Base-by-base conservation (phyloP, 2,329 filamentous ascomycete species). In the Plectosphaerella plurivora region DNA sequence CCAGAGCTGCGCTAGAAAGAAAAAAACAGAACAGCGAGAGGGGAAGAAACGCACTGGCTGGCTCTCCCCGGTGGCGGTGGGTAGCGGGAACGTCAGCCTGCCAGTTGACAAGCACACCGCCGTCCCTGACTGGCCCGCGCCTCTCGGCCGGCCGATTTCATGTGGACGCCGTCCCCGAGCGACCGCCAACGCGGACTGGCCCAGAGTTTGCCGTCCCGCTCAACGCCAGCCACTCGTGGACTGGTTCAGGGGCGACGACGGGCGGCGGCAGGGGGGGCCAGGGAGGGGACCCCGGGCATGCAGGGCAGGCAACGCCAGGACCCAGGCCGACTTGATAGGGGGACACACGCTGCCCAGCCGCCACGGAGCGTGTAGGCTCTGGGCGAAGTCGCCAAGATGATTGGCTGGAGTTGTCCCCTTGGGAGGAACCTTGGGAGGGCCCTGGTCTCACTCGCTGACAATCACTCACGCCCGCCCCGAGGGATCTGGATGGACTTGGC, bases 131-230 rank as follows among this genome's bases (percentile, higher is more conserved):
- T 50, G 51, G 51, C 42, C 46, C 37, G 39, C 50, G 39, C 37
- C 35, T 47, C 47, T 47, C 49, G 45, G 51, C 25, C 41, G 51
- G 28, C 47, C 49, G 45, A 47, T 55, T 33, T 50, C 53, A 49
- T 42, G 45, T 52, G 52, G 42, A 51, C 39, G 45, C 33, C 46
- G 39, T 48, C 35, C 24, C 24, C 28, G 12, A 47, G 42, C 50
- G 47, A 51, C 50, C 47, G 14, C n/a, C 47, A 46, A 20, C 35
- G 28, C 39, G 53, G 51, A 54, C 42, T 54, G 55, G 55, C 37
- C 51, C 50, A 48, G 28, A 54, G 52, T 53, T 53, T 56, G 24
- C 54, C 39, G 49, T 33, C 28, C 28, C 28, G 28, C 28, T 12
- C 39, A 37, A 39, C 39, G 35, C 12, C 51, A 50, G 51, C 53